Percentiles rank a stretch among this genome's conserved stretches.
Conservation (phyloP, 2,329 filamentous ascomycete genomes). For the Botrytis hyacinthi region DNA sequence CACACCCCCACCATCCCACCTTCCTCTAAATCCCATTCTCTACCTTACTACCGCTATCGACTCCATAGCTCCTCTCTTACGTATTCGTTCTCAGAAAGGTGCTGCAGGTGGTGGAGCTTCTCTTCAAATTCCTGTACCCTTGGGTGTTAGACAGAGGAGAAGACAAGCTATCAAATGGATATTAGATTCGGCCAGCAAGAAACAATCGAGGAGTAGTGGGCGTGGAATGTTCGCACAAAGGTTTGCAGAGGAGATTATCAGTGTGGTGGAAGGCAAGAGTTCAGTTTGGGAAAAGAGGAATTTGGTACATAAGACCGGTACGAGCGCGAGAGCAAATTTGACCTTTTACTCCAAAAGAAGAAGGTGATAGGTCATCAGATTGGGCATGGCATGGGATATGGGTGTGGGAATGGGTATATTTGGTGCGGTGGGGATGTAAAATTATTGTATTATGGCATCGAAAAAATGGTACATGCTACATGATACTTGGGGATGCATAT, state of each 20-base stretch:
- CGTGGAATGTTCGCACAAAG: constrained; percentile 70
- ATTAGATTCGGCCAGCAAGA: constrained; percentile 76
- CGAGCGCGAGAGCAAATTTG: constrained; percentile 73
- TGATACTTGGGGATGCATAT: constrained; percentile 7
- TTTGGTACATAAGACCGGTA: constrained; percentile 76
- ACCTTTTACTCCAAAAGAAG: constrained; percentile 38
- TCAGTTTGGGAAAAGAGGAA: constrained; percentile 79
- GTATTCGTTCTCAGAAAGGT: constrained; percentile 72
- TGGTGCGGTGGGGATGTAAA: constrained; percentile 7
- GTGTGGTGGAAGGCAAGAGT: constrained; percentile 83
- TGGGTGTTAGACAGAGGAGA: constrained; percentile 71
- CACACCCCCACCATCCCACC: constrained; percentile 70
- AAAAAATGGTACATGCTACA: background rate
- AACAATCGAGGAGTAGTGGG: constrained; percentile 69
- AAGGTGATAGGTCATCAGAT: background rate
- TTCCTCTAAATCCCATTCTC: constrained; percentile 83
- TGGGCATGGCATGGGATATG: background rate
- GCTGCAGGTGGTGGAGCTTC: constrained; percentile 82
- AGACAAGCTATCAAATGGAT: constrained; percentile 86
- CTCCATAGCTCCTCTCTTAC: constrained; percentile 84
- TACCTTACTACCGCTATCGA: constrained; percentile 92
- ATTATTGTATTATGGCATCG: constrained; percentile 21
- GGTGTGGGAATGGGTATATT: background rate
- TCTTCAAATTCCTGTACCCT: constrained; percentile 77
- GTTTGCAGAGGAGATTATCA: constrained; percentile 81